Percentiles rank a stretch among this genome's conserved stretches.
phyloP scores from a whole-genome alignment of 2,329 filamentous ascomycete species.

The Lecanosticta acicola region DNA sequence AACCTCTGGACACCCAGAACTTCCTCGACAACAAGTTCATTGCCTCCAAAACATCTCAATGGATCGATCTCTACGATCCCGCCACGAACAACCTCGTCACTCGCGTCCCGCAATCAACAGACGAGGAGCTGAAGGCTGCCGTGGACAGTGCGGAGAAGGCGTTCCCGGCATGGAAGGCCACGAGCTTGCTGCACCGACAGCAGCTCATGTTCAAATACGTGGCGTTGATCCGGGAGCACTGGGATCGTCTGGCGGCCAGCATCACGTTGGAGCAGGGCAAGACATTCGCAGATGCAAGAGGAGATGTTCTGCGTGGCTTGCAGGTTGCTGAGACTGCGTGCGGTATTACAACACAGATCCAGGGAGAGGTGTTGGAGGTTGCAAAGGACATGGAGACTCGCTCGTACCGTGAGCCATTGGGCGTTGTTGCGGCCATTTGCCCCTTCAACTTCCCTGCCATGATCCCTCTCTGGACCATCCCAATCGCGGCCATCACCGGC shows the following conservation, averaged over 20 bases:
- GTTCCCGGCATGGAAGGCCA: constrained; percentile 67
- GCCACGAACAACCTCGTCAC: constrained; percentile 83
- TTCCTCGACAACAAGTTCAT: constrained; percentile 78
- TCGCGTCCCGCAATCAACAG: constrained; percentile 74
- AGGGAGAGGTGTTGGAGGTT: constrained; percentile 78
- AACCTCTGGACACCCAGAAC: constrained; percentile 67
- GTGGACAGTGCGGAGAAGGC: constrained; percentile 71
- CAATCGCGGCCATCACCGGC: constrained; percentile 74
- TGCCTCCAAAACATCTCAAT: constrained; percentile 60
- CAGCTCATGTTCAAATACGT: constrained; percentile 87
- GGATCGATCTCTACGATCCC: constrained; percentile 75
- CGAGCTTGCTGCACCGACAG: constrained; percentile 67
- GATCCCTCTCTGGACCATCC: constrained; percentile 89
- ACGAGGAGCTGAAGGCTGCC: constrained; percentile 67
- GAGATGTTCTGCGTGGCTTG: constrained; percentile 73
- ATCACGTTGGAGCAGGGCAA: constrained; percentile 87
- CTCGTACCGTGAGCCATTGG: constrained; percentile 74
- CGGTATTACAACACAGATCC: constrained; percentile 73
- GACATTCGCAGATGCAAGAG: constrained; percentile 76
- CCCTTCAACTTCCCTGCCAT: constrained; percentile 90
- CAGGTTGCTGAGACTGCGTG: constrained; percentile 82
- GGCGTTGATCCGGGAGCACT: constrained; percentile 72
- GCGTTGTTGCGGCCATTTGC: constrained; percentile 77
- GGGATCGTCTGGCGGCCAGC: constrained; percentile 76
- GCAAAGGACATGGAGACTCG: constrained; percentile 87